Percentiles rank a stretch among this genome's conserved stretches.
phyloP scores from a whole-genome alignment of 1,139 yeast species.

The Candida mesenterica region DNA sequence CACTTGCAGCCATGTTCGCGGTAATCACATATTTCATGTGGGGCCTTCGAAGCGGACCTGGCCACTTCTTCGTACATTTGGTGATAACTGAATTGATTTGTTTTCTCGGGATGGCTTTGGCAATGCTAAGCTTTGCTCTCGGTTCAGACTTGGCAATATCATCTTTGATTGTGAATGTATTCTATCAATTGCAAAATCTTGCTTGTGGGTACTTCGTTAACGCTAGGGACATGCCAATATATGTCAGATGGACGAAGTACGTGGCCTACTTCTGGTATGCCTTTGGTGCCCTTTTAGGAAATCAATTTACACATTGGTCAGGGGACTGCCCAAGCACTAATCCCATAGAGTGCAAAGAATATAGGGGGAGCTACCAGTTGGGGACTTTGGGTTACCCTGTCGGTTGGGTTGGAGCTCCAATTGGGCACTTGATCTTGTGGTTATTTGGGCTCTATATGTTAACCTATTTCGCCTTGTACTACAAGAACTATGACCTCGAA shows the following conservation, averaged over 20 bases:
- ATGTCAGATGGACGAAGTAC: conserved; percentile 82
- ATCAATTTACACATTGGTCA: conserved; percentile 58
- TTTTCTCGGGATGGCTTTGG: conserved; percentile 57
- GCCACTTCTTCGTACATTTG: conserved; percentile 17
- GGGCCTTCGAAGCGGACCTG: no score
- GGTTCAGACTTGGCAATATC: conserved; percentile 67
- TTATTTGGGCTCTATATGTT: conserved; percentile 51
- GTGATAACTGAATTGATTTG: conserved; percentile 25
- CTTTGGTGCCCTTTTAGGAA: conserved; percentile 66
- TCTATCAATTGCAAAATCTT: conserved; percentile 70
- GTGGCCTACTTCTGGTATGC: conserved; percentile 75
- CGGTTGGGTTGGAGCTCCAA: conserved; percentile 68
- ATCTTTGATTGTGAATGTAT: conserved; percentile 58
- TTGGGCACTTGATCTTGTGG: conserved; percentile 62
- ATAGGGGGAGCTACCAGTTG: conserved; percentile 56
- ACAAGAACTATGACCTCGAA: conserved; percentile 27
- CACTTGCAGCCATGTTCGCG: conserved; percentile 59
- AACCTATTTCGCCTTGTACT: conserved; percentile 46
- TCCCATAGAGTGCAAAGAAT: conserved; percentile 28
- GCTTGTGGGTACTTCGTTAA: conserved; percentile 83
- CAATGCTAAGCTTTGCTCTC: conserved; percentile 56
- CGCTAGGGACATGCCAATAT: conserved; percentile 74
- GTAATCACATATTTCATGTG: conserved; percentile 72
- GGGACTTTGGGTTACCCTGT: conserved; percentile 58
- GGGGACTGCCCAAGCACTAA: conserved; percentile 55